These are phyloP conservation scores for Fusarium burgessii DNA, from an alignment of 2,329 filamentous ascomycete species.

Conservation along the genomic window DNA sequence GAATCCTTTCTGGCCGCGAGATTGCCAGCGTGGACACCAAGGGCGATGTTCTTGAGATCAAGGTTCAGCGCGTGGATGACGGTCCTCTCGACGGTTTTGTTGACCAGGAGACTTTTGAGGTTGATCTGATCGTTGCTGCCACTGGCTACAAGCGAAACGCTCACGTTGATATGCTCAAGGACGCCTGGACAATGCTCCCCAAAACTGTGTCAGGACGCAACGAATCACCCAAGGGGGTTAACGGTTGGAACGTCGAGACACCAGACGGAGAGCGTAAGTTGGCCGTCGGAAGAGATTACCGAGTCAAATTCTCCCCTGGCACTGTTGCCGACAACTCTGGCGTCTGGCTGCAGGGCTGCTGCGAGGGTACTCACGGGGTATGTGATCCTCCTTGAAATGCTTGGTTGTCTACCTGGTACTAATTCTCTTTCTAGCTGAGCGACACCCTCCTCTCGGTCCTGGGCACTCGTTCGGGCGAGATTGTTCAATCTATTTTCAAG, in stretches of 20 bases:
- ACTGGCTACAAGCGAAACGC: slow-evolving; percentile 86
- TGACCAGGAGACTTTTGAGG: slow-evolving; percentile 72
- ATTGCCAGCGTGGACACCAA: slow-evolving; percentile 71
- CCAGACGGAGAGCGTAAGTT: slow-evolving; percentile 62
- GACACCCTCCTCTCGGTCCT: slow-evolving; percentile 86
- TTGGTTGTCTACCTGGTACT: slow-evolving; percentile 27
- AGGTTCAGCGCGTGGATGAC: slow-evolving; percentile 62
- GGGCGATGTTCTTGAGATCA: slow-evolving; percentile 67
- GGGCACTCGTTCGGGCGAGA: slow-evolving; percentile 79
- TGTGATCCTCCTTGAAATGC: slow-evolving; percentile 56
- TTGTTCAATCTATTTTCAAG: slow-evolving; percentile 79
- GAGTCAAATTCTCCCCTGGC: slow-evolving; percentile 75
- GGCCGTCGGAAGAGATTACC: slow-evolving; percentile 81
- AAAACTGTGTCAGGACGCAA: slow-evolving; percentile 51
- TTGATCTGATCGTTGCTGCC: slow-evolving; percentile 85
- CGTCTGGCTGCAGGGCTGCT: slow-evolving; percentile 94
- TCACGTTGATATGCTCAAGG: slow-evolving; percentile 81
- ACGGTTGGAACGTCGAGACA: slow-evolving; percentile 57
- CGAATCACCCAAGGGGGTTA: slow-evolving; percentile 52
- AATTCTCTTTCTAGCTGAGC: slow-evolving; percentile 67
- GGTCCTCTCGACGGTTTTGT: slow-evolving; percentile 57
- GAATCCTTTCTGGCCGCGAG: slow-evolving; percentile 77
- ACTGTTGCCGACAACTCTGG: slow-evolving; percentile 79
- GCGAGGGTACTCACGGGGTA: slow-evolving; percentile 91
- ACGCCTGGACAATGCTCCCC: slow-evolving; percentile 74